Evolutionary conservation across 2,329 filamentous ascomycete genomes (phyloP), one percentile per base, ranked within the genome.

Genomic region (Venturia nashicola): DNA sequence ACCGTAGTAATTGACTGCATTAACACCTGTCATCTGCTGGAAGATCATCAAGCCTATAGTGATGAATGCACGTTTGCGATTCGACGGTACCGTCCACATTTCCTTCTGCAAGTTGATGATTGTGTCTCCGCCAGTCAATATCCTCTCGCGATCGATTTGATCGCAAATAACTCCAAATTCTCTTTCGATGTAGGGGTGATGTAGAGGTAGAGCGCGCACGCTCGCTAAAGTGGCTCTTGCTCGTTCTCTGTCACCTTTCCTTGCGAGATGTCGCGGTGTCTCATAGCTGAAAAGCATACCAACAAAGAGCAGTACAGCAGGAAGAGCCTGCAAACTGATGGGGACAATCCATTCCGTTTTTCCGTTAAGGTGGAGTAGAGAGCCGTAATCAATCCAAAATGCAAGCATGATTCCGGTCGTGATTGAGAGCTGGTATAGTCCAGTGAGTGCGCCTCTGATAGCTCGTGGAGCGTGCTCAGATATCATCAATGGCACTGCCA

Each of bases 21-120:
- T 66, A 3, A 65, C 66, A 11, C 86, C 86, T 0, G 86, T 89
- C 83, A 89, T 87, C 71, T 89, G 86, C 72, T 90, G 87, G 72
- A 85, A 89, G 46, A 88, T 76, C 86, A 80, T 83, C 43, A 80
- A 74, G 16, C 73, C 86, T 78, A 90, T 82, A 39, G 83, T 86
- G 64, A 89, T 80, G 59, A 88, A 72, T 2, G 82, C 83, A 61
- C 86, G 81, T 69, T 86, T 86, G 65, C 86, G 79, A 63, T 85
- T 83, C 9, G 74, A 73, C 6, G 74, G 74, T 59, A 76, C 73
- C 18, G 70, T 72, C 79, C 79, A 82, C 74, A 76, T 76, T 65
- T 76, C 74, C 65, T 68, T 72, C 42, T 74, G 68, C 6, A 76
- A 68, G 66, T 76, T 73, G 66, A 72, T 73, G 68, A 79, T 75